phyloP scores from a whole-genome alignment of 164 flowering plant species.

The Sedum album region DNA sequence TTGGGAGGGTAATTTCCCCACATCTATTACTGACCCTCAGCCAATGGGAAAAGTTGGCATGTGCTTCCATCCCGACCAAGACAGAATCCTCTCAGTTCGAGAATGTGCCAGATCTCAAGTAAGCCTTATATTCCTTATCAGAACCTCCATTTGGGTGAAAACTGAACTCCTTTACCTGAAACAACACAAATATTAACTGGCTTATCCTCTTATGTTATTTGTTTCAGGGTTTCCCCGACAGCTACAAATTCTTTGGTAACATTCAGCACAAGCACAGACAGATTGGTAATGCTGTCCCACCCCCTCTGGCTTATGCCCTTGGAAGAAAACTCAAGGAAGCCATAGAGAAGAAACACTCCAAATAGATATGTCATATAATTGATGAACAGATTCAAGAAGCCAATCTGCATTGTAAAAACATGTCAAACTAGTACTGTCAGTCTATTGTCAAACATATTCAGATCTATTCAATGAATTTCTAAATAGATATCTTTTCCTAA shows the following conservation, averaged over 20 bases:
- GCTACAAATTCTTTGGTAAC: conserved; percentile 59
- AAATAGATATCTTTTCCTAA: no score
- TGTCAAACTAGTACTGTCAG: no score
- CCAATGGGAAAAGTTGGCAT: conserved; percentile 98
- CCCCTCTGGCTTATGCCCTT: conserved; percentile 71
- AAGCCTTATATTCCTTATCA: conserved; percentile 16
- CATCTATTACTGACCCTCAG: conserved; percentile 90
- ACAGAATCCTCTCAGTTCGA: conserved; percentile 83
- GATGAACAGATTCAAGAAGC: no score
- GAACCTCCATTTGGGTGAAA: neutral
- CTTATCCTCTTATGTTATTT: neutral
- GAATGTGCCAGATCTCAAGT: conserved; percentile 96
- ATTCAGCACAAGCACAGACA: conserved; percentile 72
- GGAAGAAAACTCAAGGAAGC: conserved; percentile 81
- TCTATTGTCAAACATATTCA: no score
- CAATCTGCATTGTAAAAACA: no score
- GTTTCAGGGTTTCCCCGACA: conserved; percentile 77
- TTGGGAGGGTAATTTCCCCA: conserved; percentile 96
- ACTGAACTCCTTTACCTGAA: no score
- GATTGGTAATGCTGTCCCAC: conserved; percentile 91
- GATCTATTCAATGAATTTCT: no score
- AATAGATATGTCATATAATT: no score
- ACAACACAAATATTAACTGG: no score
- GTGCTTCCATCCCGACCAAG: conserved; percentile 97
- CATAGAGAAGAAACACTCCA: conserved; percentile 14